Percentiles rank a stretch among this genome's conserved stretches.
Evolutionary conservation across 2,329 filamentous ascomycete genomes (phyloP).

Genomic region (Sporothrix brasiliensis): DNA sequence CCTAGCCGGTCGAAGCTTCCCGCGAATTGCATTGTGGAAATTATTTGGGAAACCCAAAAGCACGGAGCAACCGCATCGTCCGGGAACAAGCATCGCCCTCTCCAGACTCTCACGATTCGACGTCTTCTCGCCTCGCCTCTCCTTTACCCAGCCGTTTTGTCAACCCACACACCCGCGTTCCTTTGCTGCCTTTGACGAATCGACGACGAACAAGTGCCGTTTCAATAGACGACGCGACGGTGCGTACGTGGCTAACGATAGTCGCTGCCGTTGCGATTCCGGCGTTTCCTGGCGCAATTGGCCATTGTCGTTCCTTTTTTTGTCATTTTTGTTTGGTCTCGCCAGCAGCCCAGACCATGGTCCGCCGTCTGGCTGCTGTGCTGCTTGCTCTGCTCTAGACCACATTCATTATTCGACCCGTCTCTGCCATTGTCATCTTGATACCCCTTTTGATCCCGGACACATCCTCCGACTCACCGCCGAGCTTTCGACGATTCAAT

Average conservation of each 20-base stretch:
- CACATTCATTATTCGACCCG: neutral
- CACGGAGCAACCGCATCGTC: conserved; percentile 22
- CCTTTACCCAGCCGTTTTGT: too few relatives aligned
- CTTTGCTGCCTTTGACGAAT: too few relatives aligned
- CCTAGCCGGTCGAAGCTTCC: conserved; percentile 12
- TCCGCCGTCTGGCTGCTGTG: conserved; percentile 29
- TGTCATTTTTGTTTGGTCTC: neutral
- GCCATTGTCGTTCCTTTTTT: neutral
- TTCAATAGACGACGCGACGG: neutral
- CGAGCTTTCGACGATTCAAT: neutral
- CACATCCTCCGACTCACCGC: neutral
- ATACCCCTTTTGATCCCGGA: neutral
- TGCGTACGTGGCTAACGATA: neutral
- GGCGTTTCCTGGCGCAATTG: conserved; percentile 4
- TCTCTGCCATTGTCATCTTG: neutral
- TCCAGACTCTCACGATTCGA: neutral
- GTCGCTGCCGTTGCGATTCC: neutral
- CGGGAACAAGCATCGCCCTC: conserved; percentile 1
- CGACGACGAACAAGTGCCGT: neutral
- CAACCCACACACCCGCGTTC: neutral
- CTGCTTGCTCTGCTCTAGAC: conserved; percentile 11
- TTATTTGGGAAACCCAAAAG: conserved; percentile 7
- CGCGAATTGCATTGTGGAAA: conserved; percentile 10
- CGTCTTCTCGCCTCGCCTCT: neutral
- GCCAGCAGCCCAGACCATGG: conserved; percentile 30